Conservation (phyloP, 805 yeast species). For the Wickerhamiella spandovensis region DNA sequence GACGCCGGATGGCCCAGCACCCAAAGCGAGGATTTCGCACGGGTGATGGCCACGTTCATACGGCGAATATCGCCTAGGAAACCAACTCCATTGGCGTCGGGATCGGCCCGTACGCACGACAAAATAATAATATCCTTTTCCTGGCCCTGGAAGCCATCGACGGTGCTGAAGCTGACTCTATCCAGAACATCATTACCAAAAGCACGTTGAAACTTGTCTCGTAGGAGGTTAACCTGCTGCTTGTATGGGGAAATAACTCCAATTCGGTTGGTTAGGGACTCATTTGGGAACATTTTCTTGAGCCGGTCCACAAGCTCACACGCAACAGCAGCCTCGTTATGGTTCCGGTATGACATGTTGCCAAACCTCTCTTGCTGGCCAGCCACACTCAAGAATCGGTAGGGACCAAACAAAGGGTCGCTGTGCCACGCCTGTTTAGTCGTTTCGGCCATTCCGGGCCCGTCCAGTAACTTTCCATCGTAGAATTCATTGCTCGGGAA, state of each 20-base stretch:
- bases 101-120: slow-evolving; percentile 89
- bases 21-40: slow-evolving; percentile 90
- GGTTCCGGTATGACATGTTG: slow-evolving; percentile 60
- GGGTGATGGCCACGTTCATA: slow-evolving; percentile 93
- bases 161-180: slow-evolving; percentile 79
- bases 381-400: slow-evolving; percentile 56
- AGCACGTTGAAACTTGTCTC: slow-evolving; percentile 39
- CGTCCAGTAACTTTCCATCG: slow-evolving; percentile 57
- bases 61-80: slow-evolving; percentile 84
- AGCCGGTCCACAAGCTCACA: slow-evolving; percentile 49
- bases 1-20: slow-evolving; percentile 70
- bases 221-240: slow-evolving; percentile 59
- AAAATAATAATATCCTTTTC: slow-evolving; percentile 88
- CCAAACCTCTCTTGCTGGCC: slow-evolving; percentile 44
- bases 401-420: slow-evolving; percentile 47
- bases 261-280: slow-evolving; percentile 49
- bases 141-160: slow-evolving; percentile 97
- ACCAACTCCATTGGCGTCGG: slow-evolving; percentile 50
- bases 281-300: slow-evolving; percentile 33
- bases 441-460: slow-evolving; percentile 48
- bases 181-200: slow-evolving; percentile 52
- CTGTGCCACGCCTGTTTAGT: slow-evolving; percentile 69
- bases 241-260: slow-evolving; percentile 94
- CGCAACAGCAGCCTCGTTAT: slow-evolving; percentile 59
- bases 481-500: slow-evolving; percentile 86